Evolutionary conservation across 441 rosid genomes (phyloP), one percentile per base, ranked within the genome.

Genomic region (Syzygium malaccense): DNA sequence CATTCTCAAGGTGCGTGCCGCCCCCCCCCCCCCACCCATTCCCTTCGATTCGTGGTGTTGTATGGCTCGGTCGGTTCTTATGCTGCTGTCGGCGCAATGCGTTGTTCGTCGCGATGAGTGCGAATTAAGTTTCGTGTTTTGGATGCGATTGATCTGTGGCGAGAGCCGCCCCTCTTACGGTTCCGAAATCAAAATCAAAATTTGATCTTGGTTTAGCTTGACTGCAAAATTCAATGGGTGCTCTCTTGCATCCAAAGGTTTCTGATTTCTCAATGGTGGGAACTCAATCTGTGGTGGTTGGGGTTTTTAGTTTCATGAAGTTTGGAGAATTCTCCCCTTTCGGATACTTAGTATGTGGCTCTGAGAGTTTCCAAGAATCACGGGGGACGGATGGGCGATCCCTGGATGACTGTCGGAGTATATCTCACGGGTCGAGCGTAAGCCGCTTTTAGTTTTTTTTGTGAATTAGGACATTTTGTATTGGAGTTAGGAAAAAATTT

Each of bases 1-100:
- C 90, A 94, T 98, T 86, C 90, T 97, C 62, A 96, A 96, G 99
- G 99, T 96, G 91, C 60, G 64, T 55, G 30, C 55, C 85, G 19
- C 71, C 55, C 20, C 45, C 45, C 1, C 8, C 45, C 45, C 48
- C 8, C 48, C 2, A 2, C 18, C 17, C 66, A 30, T 5, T 58
- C 45, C 54, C 14, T n/a, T 28, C 32, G 14, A 28, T 28, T 60
- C 8, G 17, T 6, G 32, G 66, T 28, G 30, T 58, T 57, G 2
- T 25, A 7, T 45, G 48, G 48, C 48, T 7, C 48, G 1, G 48
- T 45, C 48, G 48, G 48, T 7, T 7, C 2, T 45, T 1, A 1
- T 45, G 48, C 48, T 45, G 48, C 48, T 45, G 48, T 45, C 48
- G 48, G 48, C 48, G 48, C 48, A 7, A 45, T 45, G 48, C 48